Evolutionary conservation across 2,329 filamentous ascomycete species (phyloP).

Genomic region (Calonectria hawksworthii): DNA sequence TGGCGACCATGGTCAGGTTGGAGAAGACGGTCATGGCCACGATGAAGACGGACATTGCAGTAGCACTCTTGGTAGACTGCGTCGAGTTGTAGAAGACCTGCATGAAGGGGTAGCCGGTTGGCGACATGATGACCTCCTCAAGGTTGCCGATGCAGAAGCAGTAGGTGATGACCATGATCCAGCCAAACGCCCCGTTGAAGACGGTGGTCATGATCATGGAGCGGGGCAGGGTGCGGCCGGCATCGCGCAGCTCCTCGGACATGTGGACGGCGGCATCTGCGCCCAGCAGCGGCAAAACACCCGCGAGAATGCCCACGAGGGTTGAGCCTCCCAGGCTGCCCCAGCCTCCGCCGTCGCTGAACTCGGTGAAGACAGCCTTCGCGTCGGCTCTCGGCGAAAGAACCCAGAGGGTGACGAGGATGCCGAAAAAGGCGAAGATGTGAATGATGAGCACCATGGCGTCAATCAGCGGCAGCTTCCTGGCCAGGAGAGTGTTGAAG

Average conservation of each 20-base stretch:
- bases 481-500: conserved; percentile 37
- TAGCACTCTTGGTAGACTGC: conserved; percentile 32
- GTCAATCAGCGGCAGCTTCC: conserved; percentile 36
- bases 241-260: conserved; percentile 39
- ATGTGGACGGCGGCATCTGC: conserved; percentile 43
- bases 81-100: conserved; percentile 41
- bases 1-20: conserved; percentile 41
- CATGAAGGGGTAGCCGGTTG: conserved; percentile 41
- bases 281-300: conserved; percentile 34
- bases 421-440: conserved; percentile 40
- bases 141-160: conserved; percentile 42
- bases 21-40: conserved; percentile 41
- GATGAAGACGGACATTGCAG: conserved; percentile 36
- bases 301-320: conserved; percentile 39
- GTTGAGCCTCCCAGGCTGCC: conserved; percentile 34
- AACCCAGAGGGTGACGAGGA: conserved; percentile 40
- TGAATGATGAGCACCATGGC: conserved; percentile 35
- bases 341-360: conserved; percentile 40
- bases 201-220: conserved; percentile 38
- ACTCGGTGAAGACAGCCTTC: conserved; percentile 34
- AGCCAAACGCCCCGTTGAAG: conserved; percentile 39
- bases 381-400: conserved; percentile 37
- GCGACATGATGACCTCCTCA: conserved; percentile 33
- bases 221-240: conserved; percentile 34
- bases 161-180: conserved; percentile 42